Conservation (phyloP, 371 early-diverging fungal species). For the Homolaphlyctis polyrhiza region DNA sequence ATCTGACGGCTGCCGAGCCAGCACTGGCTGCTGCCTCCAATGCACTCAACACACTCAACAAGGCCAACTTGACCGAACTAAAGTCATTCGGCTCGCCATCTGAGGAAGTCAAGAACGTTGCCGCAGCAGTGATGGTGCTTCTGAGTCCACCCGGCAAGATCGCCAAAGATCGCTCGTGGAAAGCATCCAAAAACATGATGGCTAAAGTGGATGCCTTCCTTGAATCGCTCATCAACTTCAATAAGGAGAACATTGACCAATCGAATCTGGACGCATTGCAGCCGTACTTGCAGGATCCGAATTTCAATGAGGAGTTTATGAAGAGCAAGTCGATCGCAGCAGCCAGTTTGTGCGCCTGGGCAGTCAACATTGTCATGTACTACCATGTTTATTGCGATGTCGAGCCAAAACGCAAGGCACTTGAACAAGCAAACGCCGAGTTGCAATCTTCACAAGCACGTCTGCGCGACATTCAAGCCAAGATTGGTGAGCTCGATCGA, state of each 20-base stretch:
- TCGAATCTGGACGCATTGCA: conserved; percentile 52
- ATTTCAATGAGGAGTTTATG: conserved; percentile 60
- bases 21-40: conserved; percentile 53
- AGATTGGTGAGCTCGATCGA: conserved; percentile 53
- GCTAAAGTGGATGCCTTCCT: conserved; percentile 62
- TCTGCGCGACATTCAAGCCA: conserved; percentile 48
- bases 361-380: conserved; percentile 55
- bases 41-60: conserved; percentile 58
- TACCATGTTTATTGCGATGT: conserved; percentile 59
- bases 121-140: conserved; percentile 57
- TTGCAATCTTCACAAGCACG: conserved; percentile 46
- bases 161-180: conserved; percentile 59
- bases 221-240: conserved; percentile 51
- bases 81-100: conserved; percentile 62
- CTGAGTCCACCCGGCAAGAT: conserved; percentile 57
- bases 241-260: conserved; percentile 54
- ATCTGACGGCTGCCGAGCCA: conserved; percentile 57
- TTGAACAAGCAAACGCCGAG: conserved; percentile 51
- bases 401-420: conserved; percentile 55
- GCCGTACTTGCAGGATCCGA: conserved; percentile 53
- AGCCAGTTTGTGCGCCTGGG: conserved; percentile 60
- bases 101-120: conserved; percentile 48
- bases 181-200: conserved; percentile 61
- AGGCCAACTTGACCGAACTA: conserved; percentile 61
- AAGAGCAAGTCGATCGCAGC: conserved; percentile 55